Conservation (phyloP, 2,329 filamentous ascomycete species). For the Epichloe scottii region DNA sequence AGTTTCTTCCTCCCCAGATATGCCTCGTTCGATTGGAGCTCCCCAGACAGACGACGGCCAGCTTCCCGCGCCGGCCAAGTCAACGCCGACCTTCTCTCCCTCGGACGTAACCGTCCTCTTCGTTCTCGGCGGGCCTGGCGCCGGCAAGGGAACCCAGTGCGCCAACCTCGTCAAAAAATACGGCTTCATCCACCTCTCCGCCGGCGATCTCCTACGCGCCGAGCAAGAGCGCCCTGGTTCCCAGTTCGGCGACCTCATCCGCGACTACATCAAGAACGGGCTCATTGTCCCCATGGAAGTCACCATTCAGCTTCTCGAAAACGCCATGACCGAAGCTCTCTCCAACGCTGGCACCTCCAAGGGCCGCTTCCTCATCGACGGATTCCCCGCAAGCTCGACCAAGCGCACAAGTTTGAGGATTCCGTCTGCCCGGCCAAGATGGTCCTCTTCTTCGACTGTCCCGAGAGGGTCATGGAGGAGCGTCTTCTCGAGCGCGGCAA, state of each 20-base stretch:
- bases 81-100: constrained; percentile 57
- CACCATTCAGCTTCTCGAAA: constrained; percentile 84
- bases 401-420: constrained; percentile 87
- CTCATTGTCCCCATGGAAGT: constrained; percentile 98
- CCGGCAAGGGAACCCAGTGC: constrained; percentile 95
- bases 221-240: constrained; percentile 81
- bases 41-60: constrained; percentile 28
- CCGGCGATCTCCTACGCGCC: constrained; percentile 83
- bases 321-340: constrained; percentile 71
- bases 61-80: constrained; percentile 39
- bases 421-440: constrained; percentile 72
- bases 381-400: constrained; percentile 95
- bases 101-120: constrained; percentile 83
- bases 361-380: constrained; percentile 63
- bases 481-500: constrained; percentile 79
- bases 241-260: constrained; percentile 87
- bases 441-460: constrained; percentile 89
- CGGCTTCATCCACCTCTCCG: constrained; percentile 84
- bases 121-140: constrained; percentile 88
- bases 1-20: constrained; percentile 17
- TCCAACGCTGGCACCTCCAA: constrained; percentile 34
- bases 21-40: constrained; percentile 24
- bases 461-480: constrained; percentile 76
- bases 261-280: constrained; percentile 84
- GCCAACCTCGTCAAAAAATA: constrained; percentile 75